Evolutionary conservation across 495 filamentous ascomycete species (phyloP).

Genomic region (Aspergillus avenaceus): DNA sequence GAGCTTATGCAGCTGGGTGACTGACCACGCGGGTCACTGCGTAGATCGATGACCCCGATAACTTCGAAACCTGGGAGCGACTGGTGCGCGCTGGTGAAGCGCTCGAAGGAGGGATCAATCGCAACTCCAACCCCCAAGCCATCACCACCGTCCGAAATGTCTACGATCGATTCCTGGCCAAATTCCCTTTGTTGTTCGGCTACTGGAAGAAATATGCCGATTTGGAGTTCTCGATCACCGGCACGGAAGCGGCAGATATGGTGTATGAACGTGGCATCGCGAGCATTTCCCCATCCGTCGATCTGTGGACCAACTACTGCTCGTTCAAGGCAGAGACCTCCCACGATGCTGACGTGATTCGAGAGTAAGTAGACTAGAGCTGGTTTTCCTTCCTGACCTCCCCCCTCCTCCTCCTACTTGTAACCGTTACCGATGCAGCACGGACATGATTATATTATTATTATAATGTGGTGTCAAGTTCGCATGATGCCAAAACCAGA

Average conservation of each 20-base stretch:
- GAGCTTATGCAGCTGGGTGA: not conserved
- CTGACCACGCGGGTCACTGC: not conserved
- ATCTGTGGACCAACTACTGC: slow-evolving; percentile 96
- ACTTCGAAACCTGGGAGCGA: slow-evolving; percentile 94
- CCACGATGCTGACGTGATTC: slow-evolving; percentile 88
- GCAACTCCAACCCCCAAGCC: slow-evolving; percentile 92
- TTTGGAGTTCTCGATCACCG: slow-evolving; percentile 91
- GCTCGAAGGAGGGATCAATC: slow-evolving; percentile 89
- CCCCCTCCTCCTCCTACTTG: slow-evolving; percentile 29
- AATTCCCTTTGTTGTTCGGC: slow-evolving; percentile 93
- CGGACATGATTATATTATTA: slow-evolving; percentile 29
- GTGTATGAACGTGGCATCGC: slow-evolving; percentile 96
- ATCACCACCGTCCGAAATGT: slow-evolving; percentile 78
- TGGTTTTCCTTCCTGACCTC: slow-evolving; percentile 67
- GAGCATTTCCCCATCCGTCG: slow-evolving; percentile 87
- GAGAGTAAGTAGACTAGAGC: slow-evolving; percentile 91
- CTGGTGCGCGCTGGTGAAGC: slow-evolving; percentile 76
- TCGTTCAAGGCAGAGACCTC: slow-evolving; percentile 95
- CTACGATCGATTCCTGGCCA: slow-evolving; percentile 90
- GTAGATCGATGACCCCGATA: slow-evolving; percentile 73
- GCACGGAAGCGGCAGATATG: slow-evolving; percentile 97
- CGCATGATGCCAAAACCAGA: slow-evolving; percentile 28
- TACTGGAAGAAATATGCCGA: slow-evolving; percentile 99
- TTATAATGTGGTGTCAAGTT: slow-evolving; percentile 30
- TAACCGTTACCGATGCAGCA: slow-evolving; percentile 39